Conservation (phyloP, 2,329 filamentous ascomycete species). For the Aspergillus spinulosporus region DNA sequence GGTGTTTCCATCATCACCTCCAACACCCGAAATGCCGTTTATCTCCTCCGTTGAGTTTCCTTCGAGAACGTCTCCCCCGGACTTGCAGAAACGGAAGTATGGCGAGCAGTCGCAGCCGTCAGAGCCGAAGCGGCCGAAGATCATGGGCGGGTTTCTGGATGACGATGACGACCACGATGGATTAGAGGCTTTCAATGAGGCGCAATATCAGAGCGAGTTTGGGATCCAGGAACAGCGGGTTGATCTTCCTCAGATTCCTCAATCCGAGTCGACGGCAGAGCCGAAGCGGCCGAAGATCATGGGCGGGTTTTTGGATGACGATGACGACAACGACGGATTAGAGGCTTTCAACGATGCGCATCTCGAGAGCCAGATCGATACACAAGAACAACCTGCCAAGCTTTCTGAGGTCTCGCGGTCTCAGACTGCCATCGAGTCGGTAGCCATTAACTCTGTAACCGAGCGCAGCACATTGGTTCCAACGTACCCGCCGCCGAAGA, state of each 20-base stretch:
- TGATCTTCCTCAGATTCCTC: conserved; percentile 19
- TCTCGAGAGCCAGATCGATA: conserved; percentile 31
- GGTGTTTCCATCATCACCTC: conserved; percentile 37
- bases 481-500: conserved; percentile 18
- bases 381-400: conserved; percentile 28
- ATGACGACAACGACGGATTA: conserved; percentile 34
- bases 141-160: conserved; percentile 44
- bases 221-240: conserved; percentile 29
- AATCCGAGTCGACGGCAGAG: not conserved
- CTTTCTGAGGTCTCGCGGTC: conserved; percentile 18
- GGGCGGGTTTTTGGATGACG: conserved; percentile 46
- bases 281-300: conserved; percentile 44
- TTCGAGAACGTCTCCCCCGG: conserved; percentile 38
- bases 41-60: conserved; percentile 42
- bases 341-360: conserved; percentile 33
- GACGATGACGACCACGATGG: conserved; percentile 42
- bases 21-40: conserved; percentile 40
- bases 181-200: conserved; percentile 30
- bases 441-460: conserved; percentile 7
- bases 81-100: conserved; percentile 45
- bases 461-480: conserved; percentile 8
- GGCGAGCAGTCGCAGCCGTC: conserved; percentile 29
- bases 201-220: conserved; percentile 33
- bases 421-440: not conserved
- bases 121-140: conserved; percentile 43